Conservation (phyloP, 208 protist species). For the Acanthamoeba quina region DNA sequence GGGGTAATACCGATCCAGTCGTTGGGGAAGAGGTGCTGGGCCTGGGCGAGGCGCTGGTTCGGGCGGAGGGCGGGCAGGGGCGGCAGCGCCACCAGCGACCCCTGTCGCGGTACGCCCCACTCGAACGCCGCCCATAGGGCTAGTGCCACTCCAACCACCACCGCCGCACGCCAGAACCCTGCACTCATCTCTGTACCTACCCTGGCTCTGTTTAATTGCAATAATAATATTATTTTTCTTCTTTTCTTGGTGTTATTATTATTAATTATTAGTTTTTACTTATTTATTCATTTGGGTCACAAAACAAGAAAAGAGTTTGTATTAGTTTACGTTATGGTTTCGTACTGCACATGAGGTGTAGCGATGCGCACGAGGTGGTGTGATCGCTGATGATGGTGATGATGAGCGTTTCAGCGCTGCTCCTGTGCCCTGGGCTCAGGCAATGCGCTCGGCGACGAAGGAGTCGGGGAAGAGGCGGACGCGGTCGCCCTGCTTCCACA, state of each 20-base stretch:
- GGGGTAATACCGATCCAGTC: slow-evolving; percentile 1
- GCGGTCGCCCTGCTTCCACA: slow-evolving; percentile 25
- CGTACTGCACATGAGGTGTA: no score
- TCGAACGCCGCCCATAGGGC: not conserved
- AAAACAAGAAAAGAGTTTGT: no score
- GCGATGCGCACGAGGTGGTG: no score
- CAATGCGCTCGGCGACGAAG: slow-evolving; percentile 24
- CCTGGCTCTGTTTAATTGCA: no score
- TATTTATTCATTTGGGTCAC: no score
- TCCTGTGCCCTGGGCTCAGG: not conserved
- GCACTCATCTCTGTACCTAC: not conserved
- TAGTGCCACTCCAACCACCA: not conserved
- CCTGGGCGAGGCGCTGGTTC: slow-evolving; percentile 9
- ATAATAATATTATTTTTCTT: no score
- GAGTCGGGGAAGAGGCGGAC: slow-evolving; percentile 26
- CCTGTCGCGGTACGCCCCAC: not conserved
- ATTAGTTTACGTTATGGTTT: no score
- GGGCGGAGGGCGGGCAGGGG: slow-evolving; percentile 7
- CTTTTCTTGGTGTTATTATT: no score
- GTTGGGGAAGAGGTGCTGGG: slow-evolving; percentile 24
- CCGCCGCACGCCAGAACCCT: not conserved
- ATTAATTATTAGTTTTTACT: no score
- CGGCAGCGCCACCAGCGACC: not conserved
- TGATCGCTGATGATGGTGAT: not conserved
- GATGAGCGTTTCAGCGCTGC: no score